Base-by-base conservation (phyloP, 2,329 filamentous ascomycete genomes). In the Ascosphaera apis region DNA sequence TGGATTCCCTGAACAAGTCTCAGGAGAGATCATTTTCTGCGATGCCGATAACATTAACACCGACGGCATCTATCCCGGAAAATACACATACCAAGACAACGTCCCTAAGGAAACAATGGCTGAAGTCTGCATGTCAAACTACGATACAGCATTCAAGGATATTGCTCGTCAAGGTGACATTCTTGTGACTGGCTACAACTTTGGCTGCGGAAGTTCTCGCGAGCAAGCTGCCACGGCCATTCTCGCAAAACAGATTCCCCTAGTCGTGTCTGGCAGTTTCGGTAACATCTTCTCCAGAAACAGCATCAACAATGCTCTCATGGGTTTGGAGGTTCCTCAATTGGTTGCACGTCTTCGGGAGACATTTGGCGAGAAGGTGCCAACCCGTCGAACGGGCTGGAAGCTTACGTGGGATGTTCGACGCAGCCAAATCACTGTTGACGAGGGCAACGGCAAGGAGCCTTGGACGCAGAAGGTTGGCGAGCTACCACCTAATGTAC, bases 151-250 rank as follows among this genome's bases (percentile, higher is more conserved):
- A 0, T 93, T 93, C 51, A 54, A 63, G 7, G 53, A 57, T 1
- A 61, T 74, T 25, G 74, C 77, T 33, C 66, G 67, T 43, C 50
- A 68, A 0, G 72, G 71, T 34, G 84, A 95, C 47, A 80, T 93
- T 37, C 67, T 93, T 1, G 83, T 93, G 0, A 59, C 74, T 0
- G 83, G 83, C 21, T 88, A 74, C 61, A 91, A 91, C 61, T 92
- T 93, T 49, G 86, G 86, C 34, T 82, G 74, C 44, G 83, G 83
- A 13, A 71, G 63, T 38, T 82, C 73, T 1, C 63, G 84, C 37
- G 84, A 93, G 53, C 81, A 92, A 53, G 82, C 82, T 4, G 84
- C 84, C 0, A 93, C 86, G 0, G 76, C 83, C 0, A 76, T 91
- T 37, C 62, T 91, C 1, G 81, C 82, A 12, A 81, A 76, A 56